Percentiles rank a stretch among this genome's conserved stretches.
phyloP scores from a whole-genome alignment of 2,329 filamentous ascomycete genomes.

The Talaromyces pinophilus region DNA sequence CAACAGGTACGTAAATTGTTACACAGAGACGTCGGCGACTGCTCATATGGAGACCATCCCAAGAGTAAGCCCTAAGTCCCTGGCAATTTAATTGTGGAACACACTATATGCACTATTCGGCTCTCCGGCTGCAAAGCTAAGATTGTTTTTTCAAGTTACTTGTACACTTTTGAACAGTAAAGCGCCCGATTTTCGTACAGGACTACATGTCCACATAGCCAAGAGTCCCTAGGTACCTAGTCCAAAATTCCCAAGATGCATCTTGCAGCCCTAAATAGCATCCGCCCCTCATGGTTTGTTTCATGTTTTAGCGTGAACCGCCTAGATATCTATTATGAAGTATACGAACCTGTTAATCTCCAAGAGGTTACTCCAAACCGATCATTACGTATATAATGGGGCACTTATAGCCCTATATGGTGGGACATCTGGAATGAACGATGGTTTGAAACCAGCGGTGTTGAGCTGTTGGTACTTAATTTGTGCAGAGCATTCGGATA shows the following conservation, averaged over 20 bases:
- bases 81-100: neutral
- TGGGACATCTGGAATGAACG: neutral
- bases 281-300: neutral
- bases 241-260: neutral
- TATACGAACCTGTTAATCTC: neutral
- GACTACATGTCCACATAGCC: neutral
- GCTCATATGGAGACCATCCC: neutral
- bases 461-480: neutral
- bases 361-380: neutral
- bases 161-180: neutral
- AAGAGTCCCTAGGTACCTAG: neutral
- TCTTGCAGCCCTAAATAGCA: neutral
- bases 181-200: neutral
- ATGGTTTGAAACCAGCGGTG: neutral
- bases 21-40: neutral
- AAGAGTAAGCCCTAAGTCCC: neutral
- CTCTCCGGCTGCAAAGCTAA: neutral
- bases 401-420: neutral
- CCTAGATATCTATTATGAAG: neutral
- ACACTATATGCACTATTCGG: neutral
- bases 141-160: neutral
- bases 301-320: conserved; percentile 1
- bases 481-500: neutral
- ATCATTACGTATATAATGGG: neutral
- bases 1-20: neutral